Evolutionary conservation across 75 land plant species (phyloP).

Genomic region (Cupressus sempervirens): DNA sequence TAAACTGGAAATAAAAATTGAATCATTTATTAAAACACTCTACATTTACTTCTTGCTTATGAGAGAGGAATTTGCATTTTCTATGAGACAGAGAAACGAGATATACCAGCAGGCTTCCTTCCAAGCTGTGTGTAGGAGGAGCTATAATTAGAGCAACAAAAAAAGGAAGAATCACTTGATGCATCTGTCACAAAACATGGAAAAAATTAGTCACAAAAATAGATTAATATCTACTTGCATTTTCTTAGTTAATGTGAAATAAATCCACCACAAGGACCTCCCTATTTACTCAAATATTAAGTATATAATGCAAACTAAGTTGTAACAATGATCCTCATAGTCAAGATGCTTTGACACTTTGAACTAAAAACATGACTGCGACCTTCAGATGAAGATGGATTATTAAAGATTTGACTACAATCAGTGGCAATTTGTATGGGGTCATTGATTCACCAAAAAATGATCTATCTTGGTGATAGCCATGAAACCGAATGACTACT

Average conservation of each 20-base stretch:
- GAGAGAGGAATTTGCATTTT: not conserved
- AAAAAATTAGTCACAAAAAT: not conserved
- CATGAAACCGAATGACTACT: not conserved
- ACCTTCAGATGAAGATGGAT: not conserved
- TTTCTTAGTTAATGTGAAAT: not conserved
- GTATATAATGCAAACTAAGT: not conserved
- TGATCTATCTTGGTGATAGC: not conserved
- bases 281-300: not conserved
- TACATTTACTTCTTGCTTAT: not conserved
- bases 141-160: slow-evolving; percentile 54
- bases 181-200: slow-evolving; percentile 62
- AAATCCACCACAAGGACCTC: not conserved
- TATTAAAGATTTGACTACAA: not conserved
- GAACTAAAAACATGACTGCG: not conserved
- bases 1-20: not conserved
- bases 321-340: not conserved
- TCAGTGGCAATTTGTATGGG: too few relatives aligned
- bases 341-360: not conserved
- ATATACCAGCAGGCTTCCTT: slow-evolving; percentile 83
- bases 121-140: slow-evolving; percentile 74
- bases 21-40: not conserved
- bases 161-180: slow-evolving; percentile 62
- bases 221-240: not conserved
- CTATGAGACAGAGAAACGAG: not conserved
- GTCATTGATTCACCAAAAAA: too few relatives aligned